Percentiles rank a stretch among this genome's conserved stretches.
Conservation (phyloP, 257 asterid genomes). For the Verbena officinalis region DNA sequence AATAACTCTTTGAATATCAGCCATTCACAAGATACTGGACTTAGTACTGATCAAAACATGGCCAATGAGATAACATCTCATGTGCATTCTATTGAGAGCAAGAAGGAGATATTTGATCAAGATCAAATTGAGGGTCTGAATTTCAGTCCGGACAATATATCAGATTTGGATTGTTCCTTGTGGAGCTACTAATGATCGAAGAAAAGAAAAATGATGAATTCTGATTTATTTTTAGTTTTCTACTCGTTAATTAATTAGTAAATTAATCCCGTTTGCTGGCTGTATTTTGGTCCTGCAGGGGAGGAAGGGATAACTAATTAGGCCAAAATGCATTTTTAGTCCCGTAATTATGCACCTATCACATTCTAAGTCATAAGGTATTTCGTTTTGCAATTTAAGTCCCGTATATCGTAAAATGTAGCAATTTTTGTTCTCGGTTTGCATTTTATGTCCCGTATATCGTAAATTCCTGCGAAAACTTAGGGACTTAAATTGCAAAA, state of each 20-base stretch:
- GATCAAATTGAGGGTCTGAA: slow-evolving; percentile 41
- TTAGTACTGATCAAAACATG: slow-evolving; percentile 34
- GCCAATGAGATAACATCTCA: slow-evolving; percentile 52
- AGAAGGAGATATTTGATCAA: slow-evolving; percentile 41
- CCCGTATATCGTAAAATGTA: too few relatives aligned
- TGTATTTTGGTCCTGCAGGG: slow-evolving; percentile 29
- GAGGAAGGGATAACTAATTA: slow-evolving; percentile 14
- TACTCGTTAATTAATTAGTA: not conserved
- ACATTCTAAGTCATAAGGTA: too few relatives aligned
- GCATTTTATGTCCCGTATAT: too few relatives aligned
- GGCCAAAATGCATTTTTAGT: too few relatives aligned
- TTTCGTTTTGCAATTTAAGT: too few relatives aligned
- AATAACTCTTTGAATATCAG: slow-evolving; percentile 58
- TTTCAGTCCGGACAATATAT: slow-evolving; percentile 43
- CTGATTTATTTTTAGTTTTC: not conserved
- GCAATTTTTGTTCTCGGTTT: too few relatives aligned
- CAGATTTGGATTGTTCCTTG: slow-evolving; percentile 42
- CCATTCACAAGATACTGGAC: slow-evolving; percentile 47
- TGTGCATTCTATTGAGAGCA: slow-evolving; percentile 25
- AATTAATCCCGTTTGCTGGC: slow-evolving; percentile 9
- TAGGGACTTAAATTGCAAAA: too few relatives aligned
- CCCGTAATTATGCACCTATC: too few relatives aligned
- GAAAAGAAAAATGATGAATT: not conserved
- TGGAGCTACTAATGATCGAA: slow-evolving; percentile 39
- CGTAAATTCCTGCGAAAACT: too few relatives aligned